phyloP scores from a whole-genome alignment of 139 green algal species.

The Picochlorum sp. region DNA sequence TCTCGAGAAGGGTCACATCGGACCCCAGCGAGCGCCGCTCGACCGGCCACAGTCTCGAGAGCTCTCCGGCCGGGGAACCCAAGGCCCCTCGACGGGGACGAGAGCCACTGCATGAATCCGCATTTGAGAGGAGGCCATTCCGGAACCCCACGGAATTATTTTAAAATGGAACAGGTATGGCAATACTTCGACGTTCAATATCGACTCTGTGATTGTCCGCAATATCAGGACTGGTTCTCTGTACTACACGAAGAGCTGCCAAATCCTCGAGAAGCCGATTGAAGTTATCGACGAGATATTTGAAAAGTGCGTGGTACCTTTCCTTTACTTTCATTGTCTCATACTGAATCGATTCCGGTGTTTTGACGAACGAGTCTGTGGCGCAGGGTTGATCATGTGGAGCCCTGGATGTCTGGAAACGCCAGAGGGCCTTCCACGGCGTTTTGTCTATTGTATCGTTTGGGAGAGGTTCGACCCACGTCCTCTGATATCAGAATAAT shows the following conservation, averaged over 20 bases:
- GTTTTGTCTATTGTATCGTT: slow-evolving; percentile 85
- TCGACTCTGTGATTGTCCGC: slow-evolving; percentile 70
- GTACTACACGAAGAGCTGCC: slow-evolving; percentile 64
- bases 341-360: background rate
- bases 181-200: slow-evolving; percentile 67
- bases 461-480: slow-evolving; percentile 64
- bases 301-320: slow-evolving; percentile 26
- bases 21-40: too few relatives aligned
- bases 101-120: too few relatives aligned
- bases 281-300: slow-evolving; percentile 86
- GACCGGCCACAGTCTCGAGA: too few relatives aligned
- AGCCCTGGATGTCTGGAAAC: slow-evolving; percentile 97
- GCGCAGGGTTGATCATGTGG: slow-evolving; percentile 71
- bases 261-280: slow-evolving; percentile 42
- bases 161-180: slow-evolving; percentile 51
- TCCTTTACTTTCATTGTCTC: background rate
- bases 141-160: background rate
- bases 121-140: background rate
- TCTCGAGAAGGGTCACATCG: too few relatives aligned
- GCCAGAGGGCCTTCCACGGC: slow-evolving; percentile 81
- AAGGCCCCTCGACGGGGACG: too few relatives aligned
- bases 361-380: slow-evolving; percentile 15
- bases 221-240: slow-evolving; percentile 65
- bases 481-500: slow-evolving; percentile 46
- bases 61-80: too few relatives aligned